A percentile compares a stretch with the other conserved stretches of the same genome.
Evolutionary conservation across 345 rosid genomes (phyloP).

Genomic region (Melastoma malabathricum): DNA sequence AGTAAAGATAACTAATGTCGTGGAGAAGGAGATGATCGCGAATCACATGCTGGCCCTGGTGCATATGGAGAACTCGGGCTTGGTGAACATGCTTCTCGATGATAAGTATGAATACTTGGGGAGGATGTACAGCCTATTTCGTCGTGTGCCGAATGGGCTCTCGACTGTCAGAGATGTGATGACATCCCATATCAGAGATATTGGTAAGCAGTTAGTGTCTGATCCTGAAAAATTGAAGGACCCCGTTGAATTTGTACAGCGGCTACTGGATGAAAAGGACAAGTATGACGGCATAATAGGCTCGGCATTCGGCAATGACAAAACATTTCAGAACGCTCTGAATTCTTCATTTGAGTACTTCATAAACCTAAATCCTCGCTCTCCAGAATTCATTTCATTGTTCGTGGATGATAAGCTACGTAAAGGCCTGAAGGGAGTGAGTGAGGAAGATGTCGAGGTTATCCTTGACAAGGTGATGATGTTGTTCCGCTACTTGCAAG

Average conservation of each 20-base stretch:
- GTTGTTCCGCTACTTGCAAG: slow-evolving; percentile 97
- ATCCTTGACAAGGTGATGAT: slow-evolving; percentile 97
- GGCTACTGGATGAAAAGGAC: slow-evolving; percentile 80
- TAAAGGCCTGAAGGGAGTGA: slow-evolving; percentile 80
- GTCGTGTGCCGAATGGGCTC: slow-evolving; percentile 77
- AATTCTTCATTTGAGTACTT: slow-evolving; percentile 90
- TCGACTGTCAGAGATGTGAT: slow-evolving; percentile 62
- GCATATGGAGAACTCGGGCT: slow-evolving; percentile 96
- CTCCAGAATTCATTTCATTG: slow-evolving; percentile 92
- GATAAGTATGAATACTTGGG: slow-evolving; percentile 83
- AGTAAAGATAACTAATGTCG: slow-evolving; percentile 79
- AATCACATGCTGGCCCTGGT: slow-evolving; percentile 94
- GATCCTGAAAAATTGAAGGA: slow-evolving; percentile 91
- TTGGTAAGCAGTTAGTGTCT: slow-evolving; percentile 81
- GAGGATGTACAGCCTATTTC: slow-evolving; percentile 84
- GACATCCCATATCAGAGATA: slow-evolving; percentile 88
- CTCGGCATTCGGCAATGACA: slow-evolving; percentile 66
- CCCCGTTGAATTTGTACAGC: slow-evolving; percentile 93
- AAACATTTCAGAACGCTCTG: slow-evolving; percentile 89
- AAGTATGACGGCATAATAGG: slow-evolving; percentile 68
- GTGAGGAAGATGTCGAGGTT: slow-evolving; percentile 85
- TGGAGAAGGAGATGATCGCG: slow-evolving; percentile 97
- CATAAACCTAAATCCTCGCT: slow-evolving; percentile 80
- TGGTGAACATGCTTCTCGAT: slow-evolving; percentile 87
- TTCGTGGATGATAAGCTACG: slow-evolving; percentile 92